Base-by-base conservation (phyloP, 2,329 filamentous ascomycete genomes). In the Thelonectria blattea region DNA sequence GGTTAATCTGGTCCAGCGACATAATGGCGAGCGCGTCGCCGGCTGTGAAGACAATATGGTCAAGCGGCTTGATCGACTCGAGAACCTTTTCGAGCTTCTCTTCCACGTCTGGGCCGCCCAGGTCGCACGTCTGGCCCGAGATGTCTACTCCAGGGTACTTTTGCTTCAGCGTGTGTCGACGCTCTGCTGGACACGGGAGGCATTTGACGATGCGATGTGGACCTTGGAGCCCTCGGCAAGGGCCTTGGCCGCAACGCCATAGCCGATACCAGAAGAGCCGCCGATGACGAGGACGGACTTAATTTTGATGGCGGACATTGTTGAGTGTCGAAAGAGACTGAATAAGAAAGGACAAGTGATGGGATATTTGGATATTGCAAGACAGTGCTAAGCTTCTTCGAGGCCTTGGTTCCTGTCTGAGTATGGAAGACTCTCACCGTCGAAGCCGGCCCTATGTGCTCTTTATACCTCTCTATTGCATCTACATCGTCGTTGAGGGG, bases 191-290 rank as follows among this genome's bases (percentile, higher is more conserved):
- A 46, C 24, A 53, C 62, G 2, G 55, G 64, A 1, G 52, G 65
- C 39, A 6, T 42, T 39, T 0, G 66, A 68, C 0, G 66, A 65
- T 18, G 68, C 64, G 10, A 67, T 67, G 6, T 65, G 55, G 3
- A 63, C 59, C 0, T 62, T 47, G 0, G 66, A 66, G 3, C 66
- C 66, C 39, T 67, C 59, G 0, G 65, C 54, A 4, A 68, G 39
- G 1, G 60, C 64, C 6, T 57, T 62, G 46, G 68, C 66, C 14
- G 66, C 66, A 15, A 68, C 66, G 7, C 62, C 66, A 1, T 67
- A 68, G 9, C 66, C 66, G 12, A 68, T 65, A 17, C 66, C 66
- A 15, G 64, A 64, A 18, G 64, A 61, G 12, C 66, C 67, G 8
- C 66, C 67, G 15, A 69, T 68, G 58, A 69, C 53, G 1, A 69